These are phyloP conservation scores for Aspergillus heteromorphus DNA, from an alignment of 495 filamentous ascomycete species.

Conservation along the genomic window DNA sequence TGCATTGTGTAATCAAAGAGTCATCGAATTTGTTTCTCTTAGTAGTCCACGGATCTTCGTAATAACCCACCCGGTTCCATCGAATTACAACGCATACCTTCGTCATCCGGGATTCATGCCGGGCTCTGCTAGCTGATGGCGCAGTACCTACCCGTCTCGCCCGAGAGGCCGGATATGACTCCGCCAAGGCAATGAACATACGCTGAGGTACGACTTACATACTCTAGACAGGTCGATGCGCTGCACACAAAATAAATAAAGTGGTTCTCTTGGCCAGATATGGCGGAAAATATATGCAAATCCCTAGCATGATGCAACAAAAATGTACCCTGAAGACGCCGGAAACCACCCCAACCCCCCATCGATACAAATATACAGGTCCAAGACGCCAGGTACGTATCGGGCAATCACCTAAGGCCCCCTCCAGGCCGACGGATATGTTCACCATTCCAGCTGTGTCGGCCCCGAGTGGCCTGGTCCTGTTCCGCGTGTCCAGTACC, in stretches of 20 bases:
- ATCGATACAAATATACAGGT: constrained; percentile 19
- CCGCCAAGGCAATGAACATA: background rate
- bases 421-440: background rate
- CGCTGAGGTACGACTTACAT: background rate
- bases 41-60: too few species aligned
- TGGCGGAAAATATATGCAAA: constrained; percentile 3
- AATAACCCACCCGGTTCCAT: too few species aligned
- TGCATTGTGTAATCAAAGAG: too few species aligned
- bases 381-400: constrained; percentile 8
- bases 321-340: constrained; percentile 9
- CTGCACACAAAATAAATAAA: background rate
- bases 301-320: constrained; percentile 8
- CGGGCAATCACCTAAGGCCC: constrained; percentile 5
- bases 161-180: background rate
- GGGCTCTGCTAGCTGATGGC: background rate
- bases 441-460: background rate
- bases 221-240: too few species aligned
- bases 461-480: background rate
- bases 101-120: background rate
- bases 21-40: too few species aligned
- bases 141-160: background rate
- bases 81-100: background rate
- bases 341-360: constrained; percentile 3
- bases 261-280: background rate
- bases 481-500: background rate